Evolutionary conservation across 169 alveolate genomes (phyloP), one percentile per base, ranked within the genome.

Genomic region (Eimeria brunetti): DNA sequence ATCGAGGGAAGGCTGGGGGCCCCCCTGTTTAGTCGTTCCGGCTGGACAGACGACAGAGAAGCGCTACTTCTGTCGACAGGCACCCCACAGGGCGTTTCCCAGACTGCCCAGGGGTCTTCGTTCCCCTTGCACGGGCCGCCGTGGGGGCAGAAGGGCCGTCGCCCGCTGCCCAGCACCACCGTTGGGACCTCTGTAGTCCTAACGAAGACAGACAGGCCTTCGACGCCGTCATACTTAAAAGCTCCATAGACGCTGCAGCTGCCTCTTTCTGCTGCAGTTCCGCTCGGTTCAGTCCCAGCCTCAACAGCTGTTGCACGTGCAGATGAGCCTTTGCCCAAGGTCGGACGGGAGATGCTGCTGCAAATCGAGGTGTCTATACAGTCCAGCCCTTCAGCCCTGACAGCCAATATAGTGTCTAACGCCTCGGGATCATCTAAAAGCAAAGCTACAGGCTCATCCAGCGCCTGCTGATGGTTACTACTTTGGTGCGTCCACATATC

Each of bases 141-240:
- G n/a, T 69, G 78, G 20, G 78, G 78, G 78, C 78, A 69, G 44
- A 69, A 69, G 6, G 0, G 44, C 44, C 78, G 41, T 44, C 78
- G 78, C 20, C 78, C 78, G 78, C 78, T 69, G 78, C 78, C 78
- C 20, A 69, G 78, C 44, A 69, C 46, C 78, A 69, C 78, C n/a
- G 2, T 30, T 1, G 78, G 78, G 4, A 69, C 46, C 78, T 69
- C 78, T 69, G 78, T 69, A 69, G 78, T 18, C 44, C 44, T 36
- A n/a, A 69, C 78, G 7, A 69, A 69, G 46, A 18, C 78, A 9
- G 78, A n/a, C 16, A n/a, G 44, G 44, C 78, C 78, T 44, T 69
- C 78, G 22, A n/a, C n/a, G 38, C 78, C 78, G 44, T 69, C 27
- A 69, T 69, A 69, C 38, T 69, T 69, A 2, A 69, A 69, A 20